Conservation (phyloP, 1,139 yeast species). For the Diutina rugosa region DNA sequence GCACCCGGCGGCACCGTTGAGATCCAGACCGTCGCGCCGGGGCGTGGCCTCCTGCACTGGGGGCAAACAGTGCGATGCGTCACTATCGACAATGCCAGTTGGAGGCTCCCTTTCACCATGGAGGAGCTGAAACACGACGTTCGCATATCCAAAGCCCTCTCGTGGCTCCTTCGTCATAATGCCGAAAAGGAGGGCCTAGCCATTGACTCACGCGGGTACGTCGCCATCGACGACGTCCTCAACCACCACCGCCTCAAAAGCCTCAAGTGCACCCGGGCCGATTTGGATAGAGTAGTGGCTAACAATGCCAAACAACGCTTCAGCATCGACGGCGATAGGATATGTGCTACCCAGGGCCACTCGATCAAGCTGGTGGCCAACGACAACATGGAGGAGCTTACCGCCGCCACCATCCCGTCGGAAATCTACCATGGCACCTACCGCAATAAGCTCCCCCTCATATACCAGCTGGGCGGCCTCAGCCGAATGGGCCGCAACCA, state of each 20-base stretch:
- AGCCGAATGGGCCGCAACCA: constrained; percentile 68
- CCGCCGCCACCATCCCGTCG: constrained; percentile 8
- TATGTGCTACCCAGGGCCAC: constrained; percentile 93
- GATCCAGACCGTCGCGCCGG: no score
- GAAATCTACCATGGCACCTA: constrained; percentile 74
- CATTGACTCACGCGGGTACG: constrained; percentile 59
- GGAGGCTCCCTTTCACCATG: not conserved
- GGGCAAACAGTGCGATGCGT: not conserved
- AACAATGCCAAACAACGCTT: constrained; percentile 64
- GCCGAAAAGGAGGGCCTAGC: constrained; percentile 58
- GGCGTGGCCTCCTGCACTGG: not conserved
- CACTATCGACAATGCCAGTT: not conserved
- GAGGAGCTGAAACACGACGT: constrained; percentile 25
- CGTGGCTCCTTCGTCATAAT: constrained; percentile 73
- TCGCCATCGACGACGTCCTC: constrained; percentile 39
- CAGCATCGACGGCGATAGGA: constrained; percentile 23
- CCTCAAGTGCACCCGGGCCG: constrained; percentile 38
- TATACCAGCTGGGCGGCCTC: constrained; percentile 45
- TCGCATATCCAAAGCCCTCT: constrained; percentile 57
- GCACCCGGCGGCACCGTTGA: no score
- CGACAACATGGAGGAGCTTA: constrained; percentile 26
- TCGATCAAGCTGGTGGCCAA: constrained; percentile 38
- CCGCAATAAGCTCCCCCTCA: constrained; percentile 30
- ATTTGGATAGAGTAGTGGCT: constrained; percentile 47
- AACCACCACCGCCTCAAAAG: constrained; percentile 47